Base-by-base conservation (phyloP, 345 rosid species). In the Eucalyptus rudis region DNA sequence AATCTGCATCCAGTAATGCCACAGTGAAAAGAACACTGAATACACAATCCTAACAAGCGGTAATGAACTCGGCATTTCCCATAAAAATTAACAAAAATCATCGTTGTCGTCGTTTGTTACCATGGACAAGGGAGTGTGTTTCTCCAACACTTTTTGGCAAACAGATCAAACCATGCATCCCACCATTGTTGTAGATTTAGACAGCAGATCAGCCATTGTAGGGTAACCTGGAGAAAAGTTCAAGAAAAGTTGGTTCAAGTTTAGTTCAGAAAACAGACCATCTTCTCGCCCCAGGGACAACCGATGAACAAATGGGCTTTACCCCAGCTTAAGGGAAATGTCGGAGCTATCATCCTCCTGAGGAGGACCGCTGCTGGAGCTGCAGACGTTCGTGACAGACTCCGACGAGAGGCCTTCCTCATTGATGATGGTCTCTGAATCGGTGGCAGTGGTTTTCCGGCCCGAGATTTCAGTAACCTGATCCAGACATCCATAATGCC, bases 301-400 rank as follows among this genome's bases (percentile, higher is more conserved):
- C 47, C 83, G 6, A 44, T 50, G 50, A 89, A 43, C 49, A 47
- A 49, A 66, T 84, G 50, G 36, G 87, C 89, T 88, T 52, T 86
- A 97, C 99, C 99, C 98, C 92, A 98, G 90, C 88, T 95, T 95
- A 89, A 98, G 96, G 64, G 96, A 97, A 17, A 95, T 96, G 81
- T 95, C 98, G 2, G 98, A 97, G 94, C 96, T 94, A 89, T 97
- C 97, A 44, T 86, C 89, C 88, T 97, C 99, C 44, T 91, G 90
- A 5, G 95, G 96, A 79, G 96, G 93, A 13, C 94, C 93, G 56
- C 94, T 89, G 62, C 89, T 91, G 20, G 95, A 94, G 92, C 89
- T 94, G 91, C 95, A 94, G 19, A 15, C 91, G 68, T 94, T 91
- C 59, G 97, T 98, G 27, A 94, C 95, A 3, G 99, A 97, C 90